Evolutionary conservation across 208 protist species (phyloP), one percentile per base, ranked within the genome.

Genomic region (Leishmania martiniquensis): DNA sequence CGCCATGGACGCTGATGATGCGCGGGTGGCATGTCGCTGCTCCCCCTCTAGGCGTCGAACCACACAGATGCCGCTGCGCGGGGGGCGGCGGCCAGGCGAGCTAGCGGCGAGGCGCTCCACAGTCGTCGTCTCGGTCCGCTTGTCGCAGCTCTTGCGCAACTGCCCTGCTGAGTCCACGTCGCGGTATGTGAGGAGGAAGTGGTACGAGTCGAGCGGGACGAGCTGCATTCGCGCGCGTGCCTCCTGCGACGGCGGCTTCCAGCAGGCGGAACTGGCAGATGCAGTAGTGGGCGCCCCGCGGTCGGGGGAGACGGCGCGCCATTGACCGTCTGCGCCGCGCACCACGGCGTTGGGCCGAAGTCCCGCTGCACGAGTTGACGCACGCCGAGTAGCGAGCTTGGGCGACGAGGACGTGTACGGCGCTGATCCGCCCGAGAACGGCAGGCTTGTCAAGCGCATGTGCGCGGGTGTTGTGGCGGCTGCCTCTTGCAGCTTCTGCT

Each of bases 191-290:
- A 84, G 74, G 5, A 84, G 57, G 12, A 75, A 65, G 75, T 84
- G 80, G 42, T 84, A 80, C 52, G 75, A 32, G 54, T 84, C 80
- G 39, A 84, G 54, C 13, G 80, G 80, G n/a, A 68, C 80, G n/a
- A 79, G 49, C 9, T 72, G 17, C 22, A 84, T 59, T 49, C 42
- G 65, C 20, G 39, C 65, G 34, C 49, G 42, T 2, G 65, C 9
- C 42, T 69, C 65, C 44, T 6, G 37, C 17, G 65, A 34, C 65
- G 65, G 65, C 42, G 65, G 42, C 25, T 51, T 29, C 39, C 22
- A 51, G 42, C 39, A 69, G 68, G 17, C 44, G n/a, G 68, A 1
- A 12, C 45, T 39, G 47, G 32, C 25, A 37, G 68, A 55, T 10
- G 42, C 13, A 17, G 39, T 1, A 7, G 65, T n/a, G 32, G 32